Evolutionary conservation across 2,329 filamentous ascomycete species (phyloP).

Genomic region (Fusarium circinatum): DNA sequence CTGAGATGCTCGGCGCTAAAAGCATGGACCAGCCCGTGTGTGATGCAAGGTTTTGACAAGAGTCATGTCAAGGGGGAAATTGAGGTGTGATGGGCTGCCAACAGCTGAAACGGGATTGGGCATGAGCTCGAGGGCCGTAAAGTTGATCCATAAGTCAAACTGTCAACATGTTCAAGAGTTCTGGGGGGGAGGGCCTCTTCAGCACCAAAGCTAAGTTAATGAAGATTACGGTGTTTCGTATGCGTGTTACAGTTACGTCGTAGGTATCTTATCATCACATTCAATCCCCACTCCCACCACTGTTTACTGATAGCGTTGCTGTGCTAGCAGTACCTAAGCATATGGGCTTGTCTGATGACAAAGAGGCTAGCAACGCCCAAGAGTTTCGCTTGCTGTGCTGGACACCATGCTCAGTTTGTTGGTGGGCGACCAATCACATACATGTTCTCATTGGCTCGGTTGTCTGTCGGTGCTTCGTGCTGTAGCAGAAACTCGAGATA

Average conservation of each 20-base stretch:
- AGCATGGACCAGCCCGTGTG: conserved; percentile 11
- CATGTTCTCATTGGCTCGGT: neutral
- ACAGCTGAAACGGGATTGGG: conserved; percentile 13
- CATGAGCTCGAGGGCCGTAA: neutral
- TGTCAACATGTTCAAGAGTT: neutral
- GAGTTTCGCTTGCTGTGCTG: neutral
- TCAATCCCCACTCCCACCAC: conserved; percentile 14
- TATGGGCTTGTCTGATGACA: conserved; percentile 27
- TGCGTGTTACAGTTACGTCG: conserved; percentile 18
- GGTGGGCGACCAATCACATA: conserved; percentile 14
- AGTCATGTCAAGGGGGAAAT: conserved; percentile 27
- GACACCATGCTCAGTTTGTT: neutral
- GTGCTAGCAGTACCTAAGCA: conserved; percentile 12
- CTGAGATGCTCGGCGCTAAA: conserved; percentile 34
- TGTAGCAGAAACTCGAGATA: neutral
- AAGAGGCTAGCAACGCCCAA: conserved; percentile 9
- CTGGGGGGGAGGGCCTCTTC: neutral
- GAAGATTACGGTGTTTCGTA: conserved; percentile 4
- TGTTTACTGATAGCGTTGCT: conserved; percentile 9
- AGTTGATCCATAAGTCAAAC: conserved; percentile 1
- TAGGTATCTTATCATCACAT: conserved; percentile 17
- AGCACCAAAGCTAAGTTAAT: conserved; percentile 3
- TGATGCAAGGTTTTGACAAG: conserved; percentile 29
- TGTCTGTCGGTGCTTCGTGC: neutral
- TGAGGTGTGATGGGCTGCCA: conserved; percentile 15